A percentile compares a stretch with the other conserved stretches of the same genome.
Conservation (phyloP, 371 early-diverging fungal genomes). For the Apophysomyces variabilis region DNA sequence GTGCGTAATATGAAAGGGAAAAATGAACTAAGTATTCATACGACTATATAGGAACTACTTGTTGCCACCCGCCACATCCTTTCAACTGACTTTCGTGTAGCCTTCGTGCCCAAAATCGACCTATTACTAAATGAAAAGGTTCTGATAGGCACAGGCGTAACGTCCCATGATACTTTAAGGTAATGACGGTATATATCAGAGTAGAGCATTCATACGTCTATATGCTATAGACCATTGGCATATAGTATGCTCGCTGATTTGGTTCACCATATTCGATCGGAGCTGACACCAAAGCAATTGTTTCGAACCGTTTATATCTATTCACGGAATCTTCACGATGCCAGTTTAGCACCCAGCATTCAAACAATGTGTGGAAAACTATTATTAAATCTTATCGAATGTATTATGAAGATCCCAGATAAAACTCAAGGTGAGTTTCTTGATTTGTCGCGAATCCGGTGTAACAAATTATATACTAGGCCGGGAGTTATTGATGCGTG, state of each 20-base stretch:
- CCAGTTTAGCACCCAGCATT: conserved; percentile 83
- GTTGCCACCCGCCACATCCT: conserved; percentile 95
- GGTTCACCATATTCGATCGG: conserved; percentile 91
- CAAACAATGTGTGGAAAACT: conserved; percentile 97
- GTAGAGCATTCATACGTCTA: background rate
- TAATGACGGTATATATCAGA: conserved; percentile 23
- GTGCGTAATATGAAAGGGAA: conserved; percentile 34
- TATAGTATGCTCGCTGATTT: conserved; percentile 96
- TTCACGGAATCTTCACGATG: conserved; percentile 90
- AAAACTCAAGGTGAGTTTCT: conserved; percentile 50
- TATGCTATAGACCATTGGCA: conserved; percentile 74
- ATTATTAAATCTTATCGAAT: conserved; percentile 89
- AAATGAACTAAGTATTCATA: conserved; percentile 1
- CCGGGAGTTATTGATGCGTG: conserved; percentile 81
- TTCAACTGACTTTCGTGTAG: conserved; percentile 85
- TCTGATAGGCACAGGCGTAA: conserved; percentile 90
- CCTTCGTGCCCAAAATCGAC: conserved; percentile 90
- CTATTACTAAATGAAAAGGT: conserved; percentile 89
- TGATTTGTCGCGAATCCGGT: background rate
- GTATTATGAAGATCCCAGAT: conserved; percentile 75
- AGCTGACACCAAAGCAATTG: conserved; percentile 80
- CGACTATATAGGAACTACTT: conserved; percentile 77
- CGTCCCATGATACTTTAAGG: conserved; percentile 89
- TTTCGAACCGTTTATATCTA: conserved; percentile 87
- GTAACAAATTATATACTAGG: conserved; percentile 36